Conservation (phyloP, 1,284 basidiomycete genomes). For the Sanghuangporus weigelae region DNA sequence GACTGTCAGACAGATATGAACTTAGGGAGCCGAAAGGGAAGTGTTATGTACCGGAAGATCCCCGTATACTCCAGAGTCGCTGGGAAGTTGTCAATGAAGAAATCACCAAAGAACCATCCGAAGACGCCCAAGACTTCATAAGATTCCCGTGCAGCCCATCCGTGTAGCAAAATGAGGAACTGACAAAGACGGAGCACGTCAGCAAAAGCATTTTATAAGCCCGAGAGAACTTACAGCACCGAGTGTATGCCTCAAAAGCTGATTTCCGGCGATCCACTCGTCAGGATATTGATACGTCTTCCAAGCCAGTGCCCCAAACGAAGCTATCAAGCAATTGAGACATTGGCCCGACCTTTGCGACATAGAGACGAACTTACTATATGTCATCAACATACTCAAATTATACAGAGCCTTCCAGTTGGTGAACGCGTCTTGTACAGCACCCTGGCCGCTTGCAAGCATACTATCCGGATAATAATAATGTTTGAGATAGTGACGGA, state of each 20-base stretch:
- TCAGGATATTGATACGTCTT: constrained; percentile 78
- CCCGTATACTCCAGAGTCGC: constrained; percentile 91
- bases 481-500: constrained; percentile 90
- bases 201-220: neutral
- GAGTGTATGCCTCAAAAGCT: constrained; percentile 83
- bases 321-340: constrained; percentile 43
- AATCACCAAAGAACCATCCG: constrained; percentile 98
- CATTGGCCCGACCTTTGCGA: neutral
- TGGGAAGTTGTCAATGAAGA: constrained; percentile 94
- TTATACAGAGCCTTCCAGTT: constrained; percentile 97
- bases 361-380: constrained; percentile 49
- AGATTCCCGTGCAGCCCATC: constrained; percentile 88
- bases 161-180: constrained; percentile 83
- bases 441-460: constrained; percentile 54
- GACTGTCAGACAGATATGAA: neutral
- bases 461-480: constrained; percentile 68
- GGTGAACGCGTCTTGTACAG: constrained; percentile 85
- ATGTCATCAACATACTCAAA: constrained; percentile 91
- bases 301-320: constrained; percentile 79
- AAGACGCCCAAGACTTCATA: constrained; percentile 93
- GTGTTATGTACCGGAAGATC: constrained; percentile 71
- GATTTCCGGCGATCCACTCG: constrained; percentile 88
- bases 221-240: constrained; percentile 56
- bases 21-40: neutral
- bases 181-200: constrained; percentile 27